Percentiles rank a stretch among this genome's conserved stretches.
Conservation (phyloP, 352 stramenopile genomes). For the Globisporangium recalcitrans region DNA sequence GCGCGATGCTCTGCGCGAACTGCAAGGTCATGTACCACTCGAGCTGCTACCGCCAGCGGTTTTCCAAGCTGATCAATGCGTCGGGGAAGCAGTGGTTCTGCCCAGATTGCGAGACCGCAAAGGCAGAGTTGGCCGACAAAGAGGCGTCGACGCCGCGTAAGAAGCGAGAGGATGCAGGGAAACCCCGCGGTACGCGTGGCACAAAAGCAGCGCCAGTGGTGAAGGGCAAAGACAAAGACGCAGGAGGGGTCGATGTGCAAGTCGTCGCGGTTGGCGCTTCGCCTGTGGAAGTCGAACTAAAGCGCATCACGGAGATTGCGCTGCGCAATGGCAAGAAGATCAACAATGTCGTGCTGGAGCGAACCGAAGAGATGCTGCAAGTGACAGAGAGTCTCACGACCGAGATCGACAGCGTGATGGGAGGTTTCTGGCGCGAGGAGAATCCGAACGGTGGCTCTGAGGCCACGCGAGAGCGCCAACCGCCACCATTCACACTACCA, state of each 20-base stretch:
- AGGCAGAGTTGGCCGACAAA: slow-evolving; percentile 33
- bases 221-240: neutral
- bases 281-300: slow-evolving; percentile 39
- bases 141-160: slow-evolving; percentile 30
- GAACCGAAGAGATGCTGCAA: slow-evolving; percentile 70
- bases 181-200: slow-evolving; percentile 17
- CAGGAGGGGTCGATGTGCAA: slow-evolving; percentile 10
- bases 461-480: slow-evolving; percentile 10
- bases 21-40: slow-evolving; percentile 86
- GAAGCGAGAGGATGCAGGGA: slow-evolving; percentile 27
- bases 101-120: slow-evolving; percentile 62
- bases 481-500: slow-evolving; percentile 37
- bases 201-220: slow-evolving; percentile 13
- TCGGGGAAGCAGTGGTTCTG: slow-evolving; percentile 75
- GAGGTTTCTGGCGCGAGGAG: slow-evolving; percentile 19
- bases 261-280: neutral
- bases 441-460: neutral
- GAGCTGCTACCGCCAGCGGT: slow-evolving; percentile 81
- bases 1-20: slow-evolving; percentile 67
- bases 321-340: slow-evolving; percentile 66
- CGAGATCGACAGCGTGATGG: slow-evolving; percentile 47
- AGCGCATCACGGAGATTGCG: slow-evolving; percentile 65
- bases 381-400: slow-evolving; percentile 43
- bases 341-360: slow-evolving; percentile 70
- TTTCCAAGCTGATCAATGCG: slow-evolving; percentile 55